Base-by-base conservation (phyloP, 352 stramenopile species). In the Peronospora farinosa region DNA sequence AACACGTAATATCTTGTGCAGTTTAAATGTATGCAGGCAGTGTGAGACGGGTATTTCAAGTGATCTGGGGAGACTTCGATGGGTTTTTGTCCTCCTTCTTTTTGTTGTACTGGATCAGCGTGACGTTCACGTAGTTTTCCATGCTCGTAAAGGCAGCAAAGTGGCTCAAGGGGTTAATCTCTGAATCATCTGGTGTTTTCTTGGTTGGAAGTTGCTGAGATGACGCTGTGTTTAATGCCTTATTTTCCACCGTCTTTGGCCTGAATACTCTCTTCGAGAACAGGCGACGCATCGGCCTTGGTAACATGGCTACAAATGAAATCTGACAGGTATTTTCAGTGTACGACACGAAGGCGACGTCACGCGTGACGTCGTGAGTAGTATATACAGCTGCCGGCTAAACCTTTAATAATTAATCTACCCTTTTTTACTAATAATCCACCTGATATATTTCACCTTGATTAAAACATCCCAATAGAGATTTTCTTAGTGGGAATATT, bases 51-150 rank as follows among this genome's bases (percentile, higher is more conserved):
- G n/a, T 13, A 13, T 45, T 51, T 46, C 23, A 33, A 25, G 37
- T 25, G 51, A 46, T 38, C 37, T 2, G 4, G 10, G 3, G 16
- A 45, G 39, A 38, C 10, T 49, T 49, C 31, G 38, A 44, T 23
- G 39, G 40, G 21, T 57, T 47, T 11, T 42, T 54, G 41, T 40
- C 15, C 16, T 37, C 19, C 5, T 44, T 19, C 38, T 80, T 72
- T 37, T 68, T 61, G 66, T 68, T 61, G 66, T 88, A 90, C 33
- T 79, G 63, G 37, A 86, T 73, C 13, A 85, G 65, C 15, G 79
- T 90, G 21, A 63, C 63, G 45, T 84, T 63, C 40, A 90, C 61
- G 56, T 88, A 90, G 42, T 81, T 63, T 42, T 87, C 70, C 77
- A 90, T 88, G 44, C 63, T 67, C 15, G 7, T 28, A 51, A 88